These are phyloP conservation scores for Metschnikowia bowlesiae DNA, from an alignment of 805 yeast genomes.

Conservation along the genomic window DNA sequence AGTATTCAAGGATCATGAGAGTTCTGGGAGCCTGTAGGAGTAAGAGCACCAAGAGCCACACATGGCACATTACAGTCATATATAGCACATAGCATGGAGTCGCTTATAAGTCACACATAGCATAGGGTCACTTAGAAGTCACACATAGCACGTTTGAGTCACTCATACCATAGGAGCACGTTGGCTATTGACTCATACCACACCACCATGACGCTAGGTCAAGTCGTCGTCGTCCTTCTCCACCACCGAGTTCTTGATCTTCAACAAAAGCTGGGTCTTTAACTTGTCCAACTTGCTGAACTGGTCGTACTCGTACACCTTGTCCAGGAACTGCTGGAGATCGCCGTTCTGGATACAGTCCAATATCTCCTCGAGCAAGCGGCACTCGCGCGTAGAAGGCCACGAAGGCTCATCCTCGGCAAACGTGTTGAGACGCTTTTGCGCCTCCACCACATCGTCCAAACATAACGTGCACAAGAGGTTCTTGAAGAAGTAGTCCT, in stretches of 20 bases:
- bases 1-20: no score
- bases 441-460: constrained; percentile 83
- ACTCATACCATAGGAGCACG: background rate
- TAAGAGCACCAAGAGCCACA: no score
- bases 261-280: constrained; percentile 78
- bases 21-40: no score
- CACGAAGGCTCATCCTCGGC: constrained; percentile 72
- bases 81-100: no score
- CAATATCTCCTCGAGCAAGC: constrained; percentile 59
- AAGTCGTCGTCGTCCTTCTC: constrained; percentile 68
- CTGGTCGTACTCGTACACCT: constrained; percentile 80
- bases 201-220: constrained; percentile 16
- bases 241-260: constrained; percentile 69
- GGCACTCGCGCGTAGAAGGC: constrained; percentile 69
- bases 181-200: no score
- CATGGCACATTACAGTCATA: no score
- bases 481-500: constrained; percentile 84
- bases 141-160: no score
- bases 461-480: constrained; percentile 79
- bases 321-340: constrained; percentile 65
- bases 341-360: constrained; percentile 80
- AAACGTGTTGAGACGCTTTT: constrained; percentile 61
- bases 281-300: constrained; percentile 85
- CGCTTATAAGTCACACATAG: no score
- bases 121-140: no score